phyloP scores from a whole-genome alignment of 2,329 filamentous ascomycete genomes.

The Penicillium brasilianum region DNA sequence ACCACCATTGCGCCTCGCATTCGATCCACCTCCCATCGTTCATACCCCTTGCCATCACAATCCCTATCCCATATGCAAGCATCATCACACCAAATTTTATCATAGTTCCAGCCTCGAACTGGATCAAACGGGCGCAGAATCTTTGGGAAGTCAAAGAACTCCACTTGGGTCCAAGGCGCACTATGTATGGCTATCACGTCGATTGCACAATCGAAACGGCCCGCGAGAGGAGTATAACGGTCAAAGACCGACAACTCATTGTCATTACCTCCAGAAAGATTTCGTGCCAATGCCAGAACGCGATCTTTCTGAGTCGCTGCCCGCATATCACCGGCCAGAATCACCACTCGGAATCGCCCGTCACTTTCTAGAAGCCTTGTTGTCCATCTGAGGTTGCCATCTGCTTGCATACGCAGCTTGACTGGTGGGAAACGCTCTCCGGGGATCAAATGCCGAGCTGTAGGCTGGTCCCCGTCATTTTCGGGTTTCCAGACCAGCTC shows the following conservation, averaged over 20 bases:
- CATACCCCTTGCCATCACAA: slow-evolving; percentile 35
- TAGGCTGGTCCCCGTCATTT: slow-evolving; percentile 4
- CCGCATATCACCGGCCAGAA: slow-evolving; percentile 67
- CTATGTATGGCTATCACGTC: slow-evolving; percentile 67
- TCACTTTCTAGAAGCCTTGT: slow-evolving; percentile 38
- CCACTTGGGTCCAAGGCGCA: slow-evolving; percentile 54
- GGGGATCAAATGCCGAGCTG: slow-evolving; percentile 17
- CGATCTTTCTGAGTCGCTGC: slow-evolving; percentile 50
- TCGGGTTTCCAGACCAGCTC: slow-evolving; percentile 20
- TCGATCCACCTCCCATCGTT: slow-evolving; percentile 34
- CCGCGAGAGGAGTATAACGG: slow-evolving; percentile 44
- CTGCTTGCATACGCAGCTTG: slow-evolving; percentile 24
- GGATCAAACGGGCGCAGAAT: slow-evolving; percentile 56
- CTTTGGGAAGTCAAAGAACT: slow-evolving; percentile 57
- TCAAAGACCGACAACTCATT: slow-evolving; percentile 45
- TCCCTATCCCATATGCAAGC: slow-evolving; percentile 28
- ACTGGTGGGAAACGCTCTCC: slow-evolving; percentile 22
- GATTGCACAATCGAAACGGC: slow-evolving; percentile 55
- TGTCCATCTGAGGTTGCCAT: slow-evolving; percentile 22
- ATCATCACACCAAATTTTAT: slow-evolving; percentile 62
- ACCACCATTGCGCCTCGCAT: slow-evolving; percentile 30
- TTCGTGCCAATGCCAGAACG: slow-evolving; percentile 54
- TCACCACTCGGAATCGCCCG: slow-evolving; percentile 43
- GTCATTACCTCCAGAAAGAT: slow-evolving; percentile 36
- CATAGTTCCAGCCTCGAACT: slow-evolving; percentile 60